phyloP scores from a whole-genome alignment of 805 yeast species.

The Lachancea quebecensis region DNA sequence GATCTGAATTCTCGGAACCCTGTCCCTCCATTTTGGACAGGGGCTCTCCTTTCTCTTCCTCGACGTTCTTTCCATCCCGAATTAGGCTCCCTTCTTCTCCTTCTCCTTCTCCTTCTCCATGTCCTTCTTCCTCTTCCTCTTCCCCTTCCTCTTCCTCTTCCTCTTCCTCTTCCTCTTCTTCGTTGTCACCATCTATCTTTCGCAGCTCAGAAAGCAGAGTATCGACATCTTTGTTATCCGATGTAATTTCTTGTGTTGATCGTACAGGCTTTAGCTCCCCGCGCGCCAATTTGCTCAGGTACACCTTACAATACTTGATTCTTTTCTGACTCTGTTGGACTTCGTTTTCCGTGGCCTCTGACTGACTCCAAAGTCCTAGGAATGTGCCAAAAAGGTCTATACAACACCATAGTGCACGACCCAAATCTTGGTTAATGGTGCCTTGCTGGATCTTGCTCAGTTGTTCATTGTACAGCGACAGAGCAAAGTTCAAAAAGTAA shows the following conservation, averaged over 20 bases:
- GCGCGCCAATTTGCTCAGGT: conserved; percentile 21
- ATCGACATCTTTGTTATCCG: conserved; percentile 9
- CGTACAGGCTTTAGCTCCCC: conserved; percentile 15
- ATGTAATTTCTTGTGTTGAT: neutral
- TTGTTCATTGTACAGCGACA: conserved; percentile 47
- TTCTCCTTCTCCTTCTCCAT: conserved; percentile 1
- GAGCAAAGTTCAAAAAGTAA: conserved; percentile 51
- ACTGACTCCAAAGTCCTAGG: conserved; percentile 21
- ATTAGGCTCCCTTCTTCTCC: neutral
- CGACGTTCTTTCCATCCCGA: neutral
- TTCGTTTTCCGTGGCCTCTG: conserved; percentile 5
- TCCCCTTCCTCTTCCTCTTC: conserved; percentile 1
- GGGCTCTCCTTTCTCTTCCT: neutral
- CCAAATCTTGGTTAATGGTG: conserved; percentile 33
- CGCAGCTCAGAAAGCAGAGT: conserved; percentile 1
- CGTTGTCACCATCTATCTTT: neutral
- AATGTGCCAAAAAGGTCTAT: conserved; percentile 21
- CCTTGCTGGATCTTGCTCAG: conserved; percentile 41
- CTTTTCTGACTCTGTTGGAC: conserved; percentile 16
- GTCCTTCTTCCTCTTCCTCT: neutral
- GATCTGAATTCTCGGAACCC: neutral
- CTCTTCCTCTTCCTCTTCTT: conserved; percentile 1
- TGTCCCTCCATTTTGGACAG: neutral
- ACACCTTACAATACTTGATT: conserved; percentile 26
- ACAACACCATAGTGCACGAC: conserved; percentile 30